These are phyloP conservation scores for Echria macrotheca DNA, from an alignment of 495 filamentous ascomycete genomes.

Conservation along the genomic window DNA sequence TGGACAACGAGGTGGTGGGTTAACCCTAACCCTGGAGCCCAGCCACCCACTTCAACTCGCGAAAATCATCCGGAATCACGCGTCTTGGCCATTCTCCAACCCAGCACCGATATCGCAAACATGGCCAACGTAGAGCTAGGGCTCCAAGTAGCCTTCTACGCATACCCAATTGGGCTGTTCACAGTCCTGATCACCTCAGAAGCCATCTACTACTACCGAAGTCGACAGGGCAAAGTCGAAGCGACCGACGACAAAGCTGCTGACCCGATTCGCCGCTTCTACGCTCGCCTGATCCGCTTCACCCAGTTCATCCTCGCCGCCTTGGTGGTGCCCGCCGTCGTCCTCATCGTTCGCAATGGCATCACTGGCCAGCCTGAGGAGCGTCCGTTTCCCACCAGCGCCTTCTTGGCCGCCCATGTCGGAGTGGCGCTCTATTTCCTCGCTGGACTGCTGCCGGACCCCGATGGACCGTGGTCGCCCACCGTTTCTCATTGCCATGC, in stretches of 20 bases:
- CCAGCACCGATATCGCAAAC: too few relatives aligned
- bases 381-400: slow-evolving; percentile 27
- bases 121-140: slow-evolving; percentile 31
- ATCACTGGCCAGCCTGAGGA: slow-evolving; percentile 11
- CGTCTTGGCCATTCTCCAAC: too few relatives aligned
- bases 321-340: slow-evolving; percentile 22
- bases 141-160: slow-evolving; percentile 27
- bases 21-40: too few relatives aligned
- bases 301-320: slow-evolving; percentile 20
- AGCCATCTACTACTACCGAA: slow-evolving; percentile 22
- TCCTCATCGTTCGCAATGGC: slow-evolving; percentile 21
- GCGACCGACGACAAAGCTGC: slow-evolving; percentile 19
- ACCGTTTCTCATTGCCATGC: slow-evolving; percentile 22
- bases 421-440: slow-evolving; percentile 28
- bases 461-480: slow-evolving; percentile 31
- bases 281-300: slow-evolving; percentile 23
- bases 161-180: slow-evolving; percentile 28
- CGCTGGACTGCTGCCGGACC: slow-evolving; percentile 29
- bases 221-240: slow-evolving; percentile 8
- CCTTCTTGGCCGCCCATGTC: slow-evolving; percentile 25
- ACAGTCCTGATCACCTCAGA: slow-evolving; percentile 23
- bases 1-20: too few relatives aligned
- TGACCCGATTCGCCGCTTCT: slow-evolving; percentile 21
- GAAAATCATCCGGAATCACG: too few relatives aligned
- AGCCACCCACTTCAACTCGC: too few relatives aligned